Evolutionary conservation across 768 basidiomycete genomes (phyloP), one percentile per base, ranked within the genome.

Genomic region (Podaxis sp.): DNA sequence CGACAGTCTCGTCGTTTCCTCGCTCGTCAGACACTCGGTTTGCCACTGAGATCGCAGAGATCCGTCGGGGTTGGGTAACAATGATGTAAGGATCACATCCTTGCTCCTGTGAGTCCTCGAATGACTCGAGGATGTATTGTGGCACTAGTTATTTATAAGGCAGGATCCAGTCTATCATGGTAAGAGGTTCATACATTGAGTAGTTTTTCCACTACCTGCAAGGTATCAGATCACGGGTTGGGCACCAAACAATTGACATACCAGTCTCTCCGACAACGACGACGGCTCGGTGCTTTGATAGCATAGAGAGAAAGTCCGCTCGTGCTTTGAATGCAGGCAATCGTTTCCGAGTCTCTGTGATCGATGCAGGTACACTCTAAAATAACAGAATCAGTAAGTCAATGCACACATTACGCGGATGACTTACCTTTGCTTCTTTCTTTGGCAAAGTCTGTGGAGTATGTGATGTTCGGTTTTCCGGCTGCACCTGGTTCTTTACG

Each of bases 221-320:
- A 21, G 36, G 28, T 55, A 46, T 53, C 40, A 59, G 27, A 44
- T 2, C 23, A 32, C 16, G 35, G 7, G 21, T 36, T 13, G 62
- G 13, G n/a, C 42, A 40, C 32, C 57, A 18, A 28, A 50, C 35
- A 18, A 23, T 25, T 37, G 21, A 38, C 75, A 64, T 37, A 90
- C 90, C 91, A 54, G 92, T 94, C 73, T 96, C 95, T 47, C 95
- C 95, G 4, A 95, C 90, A 0, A 97, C 88, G 0, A 98, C 82
- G 1, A 95, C 81, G 2, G 89, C 90, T 51, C 87, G 77, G 65
- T 84, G 84, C 9, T 68, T 73, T 38, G 82, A 76, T 7, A 97
- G 73, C 21, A 78, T 68, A 13, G 74, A 58, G 50, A 94, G 72
- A 64, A 97, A 91, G 13, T 81, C 74, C 21, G 84, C 79, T 67